phyloP scores from a whole-genome alignment of 805 yeast species.

The Saccharomycopsis fodiens region DNA sequence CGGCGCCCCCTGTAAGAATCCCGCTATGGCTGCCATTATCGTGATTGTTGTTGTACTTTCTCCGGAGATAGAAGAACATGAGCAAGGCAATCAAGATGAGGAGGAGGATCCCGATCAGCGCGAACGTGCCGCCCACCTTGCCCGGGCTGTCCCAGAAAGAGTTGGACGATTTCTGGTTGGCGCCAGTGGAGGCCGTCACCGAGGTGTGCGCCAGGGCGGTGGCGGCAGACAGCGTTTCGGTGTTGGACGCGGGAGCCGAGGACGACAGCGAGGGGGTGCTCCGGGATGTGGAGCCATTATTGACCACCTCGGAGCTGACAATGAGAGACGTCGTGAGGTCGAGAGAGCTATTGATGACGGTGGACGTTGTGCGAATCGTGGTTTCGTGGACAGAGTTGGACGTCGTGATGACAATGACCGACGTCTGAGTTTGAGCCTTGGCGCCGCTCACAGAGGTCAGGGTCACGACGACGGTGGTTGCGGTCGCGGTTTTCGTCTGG shows the following conservation, averaged over 20 bases:
- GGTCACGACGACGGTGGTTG: not conserved
- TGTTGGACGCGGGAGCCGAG: not conserved
- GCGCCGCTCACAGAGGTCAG: not conserved
- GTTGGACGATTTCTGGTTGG: conserved; percentile 18
- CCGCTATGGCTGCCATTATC: conserved; percentile 8
- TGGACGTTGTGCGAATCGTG: not conserved
- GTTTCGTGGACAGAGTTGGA: not conserved
- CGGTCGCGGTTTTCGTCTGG: not conserved
- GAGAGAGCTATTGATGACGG: not conserved
- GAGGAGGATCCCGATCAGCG: conserved; percentile 64
- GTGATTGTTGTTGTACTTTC: conserved; percentile 21
- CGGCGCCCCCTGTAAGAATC: conserved; percentile 9
- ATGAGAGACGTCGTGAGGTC: not conserved
- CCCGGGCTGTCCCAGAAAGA: conserved; percentile 64
- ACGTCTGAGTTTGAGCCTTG: not conserved
- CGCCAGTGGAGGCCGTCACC: conserved; percentile 13
- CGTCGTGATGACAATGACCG: conserved; percentile 1
- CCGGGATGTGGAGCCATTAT: not conserved
- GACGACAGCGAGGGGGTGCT: not conserved
- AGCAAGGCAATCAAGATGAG: conserved; percentile 37
- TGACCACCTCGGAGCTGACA: not conserved
- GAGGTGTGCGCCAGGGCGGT: not conserved
- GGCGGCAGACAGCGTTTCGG: not conserved
- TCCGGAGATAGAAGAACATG: conserved; percentile 33
- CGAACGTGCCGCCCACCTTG: conserved; percentile 80